Conservation (phyloP, 305 asterid genomes). For the Plantago rigida region DNA sequence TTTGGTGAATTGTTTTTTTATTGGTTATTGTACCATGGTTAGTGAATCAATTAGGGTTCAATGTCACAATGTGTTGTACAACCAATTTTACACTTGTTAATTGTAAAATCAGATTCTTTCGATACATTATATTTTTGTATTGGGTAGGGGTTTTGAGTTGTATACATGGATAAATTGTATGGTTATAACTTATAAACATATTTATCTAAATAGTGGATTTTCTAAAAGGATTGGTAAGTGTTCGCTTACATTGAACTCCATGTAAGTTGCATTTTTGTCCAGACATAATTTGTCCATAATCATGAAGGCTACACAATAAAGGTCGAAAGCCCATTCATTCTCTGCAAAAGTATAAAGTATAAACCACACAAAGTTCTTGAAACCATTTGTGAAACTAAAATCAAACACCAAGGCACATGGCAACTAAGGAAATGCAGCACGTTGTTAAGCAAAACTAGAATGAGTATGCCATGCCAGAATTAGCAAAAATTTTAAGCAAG, state of each 20-base stretch:
- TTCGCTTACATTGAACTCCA: conserved; percentile 69
- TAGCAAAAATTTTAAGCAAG: neutral
- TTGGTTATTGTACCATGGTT: no score
- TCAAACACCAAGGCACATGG: neutral
- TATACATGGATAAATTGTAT: neutral
- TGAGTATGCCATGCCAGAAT: neutral
- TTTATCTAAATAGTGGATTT: neutral
- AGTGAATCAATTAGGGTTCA: no score
- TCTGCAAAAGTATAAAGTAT: conserved; percentile 43
- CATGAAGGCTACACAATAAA: conserved; percentile 66
- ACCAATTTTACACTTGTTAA: no score
- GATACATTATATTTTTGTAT: no score
- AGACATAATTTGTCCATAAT: conserved; percentile 84
- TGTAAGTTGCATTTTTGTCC: conserved; percentile 63
- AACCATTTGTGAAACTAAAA: neutral
- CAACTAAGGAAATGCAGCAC: neutral
- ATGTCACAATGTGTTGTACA: no score
- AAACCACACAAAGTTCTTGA: neutral
- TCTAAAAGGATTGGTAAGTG: neutral
- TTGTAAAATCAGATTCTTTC: no score
- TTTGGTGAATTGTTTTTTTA: no score
- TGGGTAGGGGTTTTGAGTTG: no score
- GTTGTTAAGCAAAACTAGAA: neutral
- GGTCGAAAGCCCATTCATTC: conserved; percentile 78
- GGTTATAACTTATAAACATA: neutral